phyloP scores from a whole-genome alignment of 768 basidiomycete genomes.

The Termitomyces sp. region DNA sequence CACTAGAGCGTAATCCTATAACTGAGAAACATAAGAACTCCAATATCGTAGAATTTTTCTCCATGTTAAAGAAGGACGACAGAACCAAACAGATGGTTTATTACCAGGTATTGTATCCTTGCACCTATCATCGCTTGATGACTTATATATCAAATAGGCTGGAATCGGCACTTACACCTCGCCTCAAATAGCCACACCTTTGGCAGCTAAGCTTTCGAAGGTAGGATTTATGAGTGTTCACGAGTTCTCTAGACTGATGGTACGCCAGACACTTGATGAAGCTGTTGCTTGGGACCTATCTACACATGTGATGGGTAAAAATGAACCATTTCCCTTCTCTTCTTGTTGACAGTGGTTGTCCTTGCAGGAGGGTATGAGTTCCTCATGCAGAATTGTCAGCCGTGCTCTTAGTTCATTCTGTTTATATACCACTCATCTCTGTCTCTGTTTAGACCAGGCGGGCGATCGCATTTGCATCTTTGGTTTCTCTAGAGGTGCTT shows the following conservation, averaged over 20 bases:
- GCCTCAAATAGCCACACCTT: slow-evolving; percentile 45
- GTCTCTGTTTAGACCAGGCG: slow-evolving; percentile 26
- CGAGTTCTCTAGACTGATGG: too few species aligned
- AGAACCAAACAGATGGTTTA: slow-evolving; percentile 33
- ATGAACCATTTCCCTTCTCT: background rate
- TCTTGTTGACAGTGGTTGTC: background rate
- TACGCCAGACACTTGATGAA: slow-evolving; percentile 31
- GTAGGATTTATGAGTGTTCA: background rate
- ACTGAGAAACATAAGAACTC: slow-evolving; percentile 23
- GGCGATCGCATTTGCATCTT: slow-evolving; percentile 52
- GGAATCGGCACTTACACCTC: slow-evolving; percentile 60
- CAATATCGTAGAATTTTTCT: slow-evolving; percentile 34
- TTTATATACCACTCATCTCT: background rate
- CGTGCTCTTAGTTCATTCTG: background rate
- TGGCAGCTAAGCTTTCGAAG: slow-evolving; percentile 30
- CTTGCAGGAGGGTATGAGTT: slow-evolving; percentile 49
- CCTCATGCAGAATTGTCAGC: slow-evolving; percentile 52
- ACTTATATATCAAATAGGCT: slow-evolving; percentile 19
- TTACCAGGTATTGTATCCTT: slow-evolving; percentile 27
- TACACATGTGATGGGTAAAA: slow-evolving; percentile 43
- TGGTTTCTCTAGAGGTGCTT: slow-evolving; percentile 54
- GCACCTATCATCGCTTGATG: background rate
- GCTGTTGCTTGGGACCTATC: slow-evolving; percentile 44
- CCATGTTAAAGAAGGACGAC: slow-evolving; percentile 32
- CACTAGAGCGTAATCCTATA: too few species aligned